Base-by-base conservation (phyloP, 306 rosid species). In the Ziziphus jujuba region DNA sequence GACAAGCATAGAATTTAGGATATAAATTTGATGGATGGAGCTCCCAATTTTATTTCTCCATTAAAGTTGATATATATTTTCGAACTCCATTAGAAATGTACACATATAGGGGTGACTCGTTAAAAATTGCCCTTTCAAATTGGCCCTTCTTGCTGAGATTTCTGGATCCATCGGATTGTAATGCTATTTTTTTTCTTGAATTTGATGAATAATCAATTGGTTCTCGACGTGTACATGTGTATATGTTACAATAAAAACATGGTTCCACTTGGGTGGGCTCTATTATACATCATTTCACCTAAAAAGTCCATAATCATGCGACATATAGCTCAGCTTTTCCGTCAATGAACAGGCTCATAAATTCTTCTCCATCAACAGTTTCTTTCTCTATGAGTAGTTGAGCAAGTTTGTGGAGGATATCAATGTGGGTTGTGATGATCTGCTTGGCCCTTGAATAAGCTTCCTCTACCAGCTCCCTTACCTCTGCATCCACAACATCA, bases 381-480 rank as follows among this genome's bases (percentile, higher is more conserved):
- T 95, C 99, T 79, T 93, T 93, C 80, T 93, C 99, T 3, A 90
- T 85, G 70, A 90, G 97, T 65, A 90, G 90, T 62, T 85, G 89
- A 9, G 95, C 95, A 45, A 95, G 91, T 80, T 90, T 90, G 92
- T 95, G 96, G 70, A 95, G 99, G 67, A 95, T 90, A 73, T 90
- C 99, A 35, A 75, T 77, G 87, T 95, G 99, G 77, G 97, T 87
- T 7, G 85, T 84, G 66, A 90, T 31, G 54, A 95, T 87, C 66
- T 87, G 59, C 11, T 67, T 90, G 13, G 99, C 96, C 80, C 97
- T 85, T 11, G 74, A 1, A 78, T 90, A 91, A 40, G 99, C 96
- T 71, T 43, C 84, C 81, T 95, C 97, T 20, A 95, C 99, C 70
- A 95, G 80, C 75, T 90, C 99, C 80, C 97, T 87, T 5, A 95